Base-by-base conservation (phyloP, 1,284 basidiomycete species). In the Trichosporon coremiiforme region DNA sequence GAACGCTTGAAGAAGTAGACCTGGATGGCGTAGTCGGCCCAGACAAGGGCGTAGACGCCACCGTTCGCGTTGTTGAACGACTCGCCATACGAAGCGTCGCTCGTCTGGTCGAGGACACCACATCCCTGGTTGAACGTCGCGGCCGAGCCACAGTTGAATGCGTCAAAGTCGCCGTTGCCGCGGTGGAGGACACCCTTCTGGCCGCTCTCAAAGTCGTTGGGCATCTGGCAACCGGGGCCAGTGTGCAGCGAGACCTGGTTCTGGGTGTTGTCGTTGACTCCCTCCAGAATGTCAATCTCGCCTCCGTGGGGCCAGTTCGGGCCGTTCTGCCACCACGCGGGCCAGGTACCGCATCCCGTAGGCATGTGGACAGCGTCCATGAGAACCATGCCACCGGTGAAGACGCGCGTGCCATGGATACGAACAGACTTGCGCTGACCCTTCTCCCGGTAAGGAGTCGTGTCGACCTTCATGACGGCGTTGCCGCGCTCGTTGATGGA, bases 281-380 rank as follows among this genome's bases (percentile, higher is more conserved):
- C 83, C 76, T 87, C 86, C 47, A 87, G 80, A 69, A 87, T 86
- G 76, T 87, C 86, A 64, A 87, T 87, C 75, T 87, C 87, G 22
- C 86, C 86, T 10, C 85, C 85, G 33, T 79, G 71, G 5, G 86
- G 87, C 86, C 87, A 87, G 78, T 86, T 84, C 69, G 79, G 84
- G 33, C 80, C 84, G 77, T 82, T 83, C 69, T 75, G 77, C 84
- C 84, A 84, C 79, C 80, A 85, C 3, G 83, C 83, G 15, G 82
- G 82, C 81, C 93, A 95, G 9, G 89, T 90, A 50, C 90, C 93
- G 81, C 93, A 95, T 7, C 94, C 94, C 1, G 89, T 90, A 1
- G 93, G 93, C 90, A 95, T 94, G 82, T 95, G 93, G n/a, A 89
- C 86, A 15, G 92, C 87, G 80, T 95, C 92, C 85, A 94, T 87